Percentiles rank a stretch among this genome's conserved stretches.
These are phyloP conservation scores for Porogramme epimiltina DNA, from an alignment of 1,284 basidiomycete genomes.

Conservation along the genomic window DNA sequence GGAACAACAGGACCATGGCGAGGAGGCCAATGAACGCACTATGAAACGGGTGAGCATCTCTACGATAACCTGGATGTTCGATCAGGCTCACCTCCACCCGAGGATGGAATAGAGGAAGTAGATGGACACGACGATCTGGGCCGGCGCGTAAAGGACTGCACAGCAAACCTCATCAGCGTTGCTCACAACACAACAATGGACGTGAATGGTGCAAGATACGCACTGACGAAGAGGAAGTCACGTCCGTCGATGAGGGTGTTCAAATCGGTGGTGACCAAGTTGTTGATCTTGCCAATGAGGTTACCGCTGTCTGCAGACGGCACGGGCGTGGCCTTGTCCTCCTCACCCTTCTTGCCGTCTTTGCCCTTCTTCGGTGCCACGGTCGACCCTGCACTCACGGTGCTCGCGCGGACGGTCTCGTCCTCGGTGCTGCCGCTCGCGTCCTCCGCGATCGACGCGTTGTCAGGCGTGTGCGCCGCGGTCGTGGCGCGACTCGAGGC, in stretches of 20 bases:
- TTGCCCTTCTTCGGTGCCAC: conserved; percentile 22
- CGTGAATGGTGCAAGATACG: conserved; percentile 3
- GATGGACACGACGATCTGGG: conserved; percentile 39
- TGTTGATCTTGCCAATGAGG: conserved; percentile 52
- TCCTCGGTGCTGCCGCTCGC: conserved; percentile 11
- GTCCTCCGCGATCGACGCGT: conserved; percentile 26
- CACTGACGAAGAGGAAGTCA: conserved; percentile 34
- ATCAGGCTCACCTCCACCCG: conserved; percentile 43
- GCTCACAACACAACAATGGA: conserved; percentile 1
- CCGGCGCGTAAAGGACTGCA: conserved; percentile 33
- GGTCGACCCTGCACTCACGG: conserved; percentile 12
- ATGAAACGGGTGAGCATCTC: neutral
- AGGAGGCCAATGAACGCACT: conserved; percentile 51
- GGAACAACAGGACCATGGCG: conserved; percentile 51
- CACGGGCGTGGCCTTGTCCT: conserved; percentile 8
- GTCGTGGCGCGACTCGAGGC: conserved; percentile 20
- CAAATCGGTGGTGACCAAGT: conserved; percentile 38
- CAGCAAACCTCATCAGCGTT: conserved; percentile 7
- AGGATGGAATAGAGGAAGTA: conserved; percentile 47
- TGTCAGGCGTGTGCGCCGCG: conserved; percentile 28
- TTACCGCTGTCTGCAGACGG: conserved; percentile 32
- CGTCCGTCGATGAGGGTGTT: conserved; percentile 35
- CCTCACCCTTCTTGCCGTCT: conserved; percentile 26
- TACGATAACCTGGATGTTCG: too few relatives aligned
- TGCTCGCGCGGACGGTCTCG: conserved; percentile 18